Percentiles rank a stretch among this genome's conserved stretches.
These are phyloP conservation scores for Cladosporium phlei DNA, from an alignment of 2,329 filamentous ascomycete species.

Conservation along the genomic window DNA sequence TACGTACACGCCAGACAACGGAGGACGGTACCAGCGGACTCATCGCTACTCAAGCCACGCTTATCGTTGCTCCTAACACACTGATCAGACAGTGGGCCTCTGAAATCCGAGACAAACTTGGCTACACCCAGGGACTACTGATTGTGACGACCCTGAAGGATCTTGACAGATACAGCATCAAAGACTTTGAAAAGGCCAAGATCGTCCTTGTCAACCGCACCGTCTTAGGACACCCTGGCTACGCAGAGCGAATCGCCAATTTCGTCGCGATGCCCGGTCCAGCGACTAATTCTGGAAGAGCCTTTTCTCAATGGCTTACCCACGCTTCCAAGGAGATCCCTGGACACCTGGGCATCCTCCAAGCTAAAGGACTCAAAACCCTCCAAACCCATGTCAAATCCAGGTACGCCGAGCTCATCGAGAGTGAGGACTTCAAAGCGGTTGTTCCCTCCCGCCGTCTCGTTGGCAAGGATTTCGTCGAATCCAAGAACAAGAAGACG, in stretches of 20 bases:
- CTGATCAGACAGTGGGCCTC: conserved; percentile 55
- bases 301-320: conserved; percentile 52
- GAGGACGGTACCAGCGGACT: conserved; percentile 24
- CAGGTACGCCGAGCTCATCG: conserved; percentile 25
- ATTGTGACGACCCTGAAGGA: conserved; percentile 37
- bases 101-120: conserved; percentile 45
- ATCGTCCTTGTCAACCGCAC: conserved; percentile 54
- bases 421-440: conserved; percentile 33
- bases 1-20: background rate
- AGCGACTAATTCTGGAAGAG: conserved; percentile 40
- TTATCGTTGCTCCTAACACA: conserved; percentile 55
- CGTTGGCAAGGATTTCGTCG: conserved; percentile 22
- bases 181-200: conserved; percentile 44
- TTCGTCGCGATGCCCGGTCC: conserved; percentile 47
- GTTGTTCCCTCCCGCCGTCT: conserved; percentile 36
- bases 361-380: conserved; percentile 25
- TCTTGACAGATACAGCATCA: conserved; percentile 41
- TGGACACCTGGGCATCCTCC: conserved; percentile 37
- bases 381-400: conserved; percentile 28
- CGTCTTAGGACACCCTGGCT: conserved; percentile 44
- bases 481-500: conserved; percentile 15
- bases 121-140: conserved; percentile 43
- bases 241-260: conserved; percentile 46
- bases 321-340: conserved; percentile 33
- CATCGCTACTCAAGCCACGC: conserved; percentile 51